phyloP scores from a whole-genome alignment of 805 yeast genomes.

The Yamadazyma philogaea region DNA sequence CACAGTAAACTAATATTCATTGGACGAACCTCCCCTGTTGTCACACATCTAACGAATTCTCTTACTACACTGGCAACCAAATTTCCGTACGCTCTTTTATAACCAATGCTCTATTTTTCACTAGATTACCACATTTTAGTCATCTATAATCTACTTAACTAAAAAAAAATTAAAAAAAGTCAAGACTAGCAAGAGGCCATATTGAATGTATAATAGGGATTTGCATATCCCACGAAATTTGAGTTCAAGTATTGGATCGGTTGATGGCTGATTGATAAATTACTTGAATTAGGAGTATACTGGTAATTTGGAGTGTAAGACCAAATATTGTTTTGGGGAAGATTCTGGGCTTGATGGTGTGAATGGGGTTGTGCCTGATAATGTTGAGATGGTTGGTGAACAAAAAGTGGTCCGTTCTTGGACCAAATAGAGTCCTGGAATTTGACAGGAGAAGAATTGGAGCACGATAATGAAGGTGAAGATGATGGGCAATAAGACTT shows the following conservation, averaged over 20 bases:
- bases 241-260: conserved; percentile 21
- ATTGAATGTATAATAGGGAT: conserved; percentile 36
- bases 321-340: conserved; percentile 19
- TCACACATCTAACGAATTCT: too few species aligned
- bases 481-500: conserved; percentile 15
- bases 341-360: conserved; percentile 9
- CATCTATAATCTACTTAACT: conserved; percentile 6
- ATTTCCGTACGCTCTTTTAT: too few species aligned
- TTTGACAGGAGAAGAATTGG: conserved; percentile 26
- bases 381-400: neutral
- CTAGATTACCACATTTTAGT: neutral
- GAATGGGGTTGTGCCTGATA: neutral
- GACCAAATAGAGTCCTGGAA: conserved; percentile 27
- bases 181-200: conserved; percentile 24
- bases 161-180: conserved; percentile 14
- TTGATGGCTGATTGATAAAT: conserved; percentile 12
- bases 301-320: conserved; percentile 23
- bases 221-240: conserved; percentile 33
- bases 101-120: too few species aligned
- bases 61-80: too few species aligned
- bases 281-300: conserved; percentile 5
- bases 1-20: too few species aligned
- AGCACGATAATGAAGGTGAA: conserved; percentile 15
- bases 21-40: too few species aligned
- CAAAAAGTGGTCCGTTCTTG: neutral